Conservation (phyloP, 176 grass and related monocot species). For the Musa beccarii region DNA sequence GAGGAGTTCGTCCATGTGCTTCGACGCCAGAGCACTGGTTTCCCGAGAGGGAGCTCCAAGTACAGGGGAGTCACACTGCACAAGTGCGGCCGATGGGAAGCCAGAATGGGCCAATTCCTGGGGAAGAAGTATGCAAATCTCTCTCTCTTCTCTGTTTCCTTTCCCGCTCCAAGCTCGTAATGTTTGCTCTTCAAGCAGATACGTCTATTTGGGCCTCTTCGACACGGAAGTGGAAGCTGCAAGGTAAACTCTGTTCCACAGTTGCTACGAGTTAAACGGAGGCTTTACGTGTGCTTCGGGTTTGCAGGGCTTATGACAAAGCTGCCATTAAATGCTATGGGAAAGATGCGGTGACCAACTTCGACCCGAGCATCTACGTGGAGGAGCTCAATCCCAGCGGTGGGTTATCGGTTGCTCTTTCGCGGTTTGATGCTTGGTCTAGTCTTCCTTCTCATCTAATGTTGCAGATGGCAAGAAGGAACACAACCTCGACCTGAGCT, state of each 20-base stretch:
- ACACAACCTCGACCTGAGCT: conserved; percentile 82
- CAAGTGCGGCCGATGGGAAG: conserved; percentile 98
- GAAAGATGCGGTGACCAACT: conserved; percentile 23
- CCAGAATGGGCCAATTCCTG: conserved; percentile 91
- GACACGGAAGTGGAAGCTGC: conserved; percentile 25
- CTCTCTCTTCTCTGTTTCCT: not conserved
- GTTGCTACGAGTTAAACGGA: too few relatives aligned
- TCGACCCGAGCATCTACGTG: conserved; percentile 15
- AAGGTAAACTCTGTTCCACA: not conserved
- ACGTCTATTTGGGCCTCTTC: conserved; percentile 24
- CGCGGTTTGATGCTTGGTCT: not conserved
- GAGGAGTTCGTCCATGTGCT: conserved; percentile 99
- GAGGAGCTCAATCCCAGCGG: conserved; percentile 4
- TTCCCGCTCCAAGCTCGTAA: not conserved
- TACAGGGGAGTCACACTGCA: conserved; percentile 89
- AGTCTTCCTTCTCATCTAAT: not conserved
- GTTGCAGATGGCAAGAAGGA: conserved; percentile 21
- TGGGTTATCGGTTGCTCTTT: not conserved
- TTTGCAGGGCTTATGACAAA: conserved; percentile 23
- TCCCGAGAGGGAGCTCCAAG: conserved; percentile 89
- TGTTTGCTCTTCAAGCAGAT: conserved; percentile 10
- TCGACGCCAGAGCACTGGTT: conserved; percentile 82
- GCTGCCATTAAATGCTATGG: conserved; percentile 22
- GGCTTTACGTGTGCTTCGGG: not conserved
- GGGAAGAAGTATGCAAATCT: conserved; percentile 65